phyloP scores from a whole-genome alignment of 805 yeast genomes.

The Kregervanrija fluxuum region DNA sequence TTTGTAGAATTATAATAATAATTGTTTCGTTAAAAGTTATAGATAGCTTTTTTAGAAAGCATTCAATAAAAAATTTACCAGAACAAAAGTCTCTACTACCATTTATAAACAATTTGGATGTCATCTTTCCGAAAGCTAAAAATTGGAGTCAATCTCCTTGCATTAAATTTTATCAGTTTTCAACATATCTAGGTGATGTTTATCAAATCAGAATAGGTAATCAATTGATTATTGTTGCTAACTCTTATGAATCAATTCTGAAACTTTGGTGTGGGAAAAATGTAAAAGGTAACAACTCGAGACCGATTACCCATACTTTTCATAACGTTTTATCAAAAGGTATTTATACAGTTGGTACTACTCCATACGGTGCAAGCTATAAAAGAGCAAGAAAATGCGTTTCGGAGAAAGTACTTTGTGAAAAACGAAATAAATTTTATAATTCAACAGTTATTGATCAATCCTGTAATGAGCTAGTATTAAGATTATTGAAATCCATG shows the following conservation, averaged over 20 bases:
- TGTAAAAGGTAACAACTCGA: slow-evolving; percentile 50
- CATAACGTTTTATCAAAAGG: slow-evolving; percentile 52
- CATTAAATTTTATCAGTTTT: slow-evolving; percentile 37
- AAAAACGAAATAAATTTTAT: slow-evolving; percentile 28
- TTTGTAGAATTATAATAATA: no score
- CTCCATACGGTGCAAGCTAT: slow-evolving; percentile 47
- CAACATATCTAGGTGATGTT: slow-evolving; percentile 35
- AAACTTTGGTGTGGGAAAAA: slow-evolving; percentile 43
- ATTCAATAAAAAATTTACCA: slow-evolving; percentile 15
- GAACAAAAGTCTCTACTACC: slow-evolving; percentile 17
- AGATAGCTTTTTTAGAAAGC: no score
- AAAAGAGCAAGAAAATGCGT: slow-evolving; percentile 41
- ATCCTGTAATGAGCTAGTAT: slow-evolving; percentile 28
- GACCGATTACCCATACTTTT: slow-evolving; percentile 63
- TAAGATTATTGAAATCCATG: slow-evolving; percentile 8
- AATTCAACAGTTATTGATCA: slow-evolving; percentile 30
- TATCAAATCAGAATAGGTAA: slow-evolving; percentile 61
- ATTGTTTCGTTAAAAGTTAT: no score
- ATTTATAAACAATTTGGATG: slow-evolving; percentile 19
- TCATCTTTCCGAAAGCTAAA: slow-evolving; percentile 21
- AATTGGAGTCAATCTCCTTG: slow-evolving; percentile 35
- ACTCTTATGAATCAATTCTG: slow-evolving; percentile 48
- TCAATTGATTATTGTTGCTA: slow-evolving; percentile 54
- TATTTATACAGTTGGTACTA: slow-evolving; percentile 59
- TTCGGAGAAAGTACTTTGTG: slow-evolving; percentile 33